Conservation (phyloP, 768 basidiomycete species). For the Hygrophorus russula region DNA sequence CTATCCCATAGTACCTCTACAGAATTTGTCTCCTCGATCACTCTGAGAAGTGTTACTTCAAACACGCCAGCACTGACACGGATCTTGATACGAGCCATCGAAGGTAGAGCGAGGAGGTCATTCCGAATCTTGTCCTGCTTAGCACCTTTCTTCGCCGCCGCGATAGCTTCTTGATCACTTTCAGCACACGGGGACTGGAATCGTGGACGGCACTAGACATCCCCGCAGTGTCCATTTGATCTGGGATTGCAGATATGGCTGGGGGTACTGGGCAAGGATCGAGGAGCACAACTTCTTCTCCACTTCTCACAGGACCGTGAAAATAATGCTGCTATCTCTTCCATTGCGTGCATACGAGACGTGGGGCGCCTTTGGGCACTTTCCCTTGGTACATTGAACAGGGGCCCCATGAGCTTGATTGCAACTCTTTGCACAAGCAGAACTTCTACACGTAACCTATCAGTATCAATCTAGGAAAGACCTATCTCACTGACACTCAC, state of each 20-base stretch:
- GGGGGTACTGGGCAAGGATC: constrained; percentile 21
- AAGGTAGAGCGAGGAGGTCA: constrained; percentile 59
- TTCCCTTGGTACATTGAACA: constrained; percentile 90
- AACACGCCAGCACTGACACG: constrained; percentile 77
- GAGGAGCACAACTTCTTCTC: constrained; percentile 69
- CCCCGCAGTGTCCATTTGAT: constrained; percentile 14
- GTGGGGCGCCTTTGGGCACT: constrained; percentile 89
- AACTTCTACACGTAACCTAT: constrained; percentile 52
- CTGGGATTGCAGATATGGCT: neutral
- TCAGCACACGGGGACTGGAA: constrained; percentile 31
- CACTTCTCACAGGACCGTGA: constrained; percentile 51
- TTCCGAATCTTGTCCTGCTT: constrained; percentile 65
- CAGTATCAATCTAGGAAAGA: neutral
- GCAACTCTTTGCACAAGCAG: constrained; percentile 62
- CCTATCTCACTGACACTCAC: constrained; percentile 30
- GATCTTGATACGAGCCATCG: constrained; percentile 73
- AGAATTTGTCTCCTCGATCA: constrained; percentile 55
- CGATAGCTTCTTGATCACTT: constrained; percentile 63
- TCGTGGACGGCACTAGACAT: neutral
- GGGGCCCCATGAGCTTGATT: constrained; percentile 66
- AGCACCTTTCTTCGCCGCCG: constrained; percentile 62
- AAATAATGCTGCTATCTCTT: constrained; percentile 40
- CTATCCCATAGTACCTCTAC: constrained; percentile 80
- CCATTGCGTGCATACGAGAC: constrained; percentile 76
- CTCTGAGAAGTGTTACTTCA: constrained; percentile 69